Evolutionary conservation across 305 asterid species (phyloP).

Genomic region (Rubia peregrina): DNA sequence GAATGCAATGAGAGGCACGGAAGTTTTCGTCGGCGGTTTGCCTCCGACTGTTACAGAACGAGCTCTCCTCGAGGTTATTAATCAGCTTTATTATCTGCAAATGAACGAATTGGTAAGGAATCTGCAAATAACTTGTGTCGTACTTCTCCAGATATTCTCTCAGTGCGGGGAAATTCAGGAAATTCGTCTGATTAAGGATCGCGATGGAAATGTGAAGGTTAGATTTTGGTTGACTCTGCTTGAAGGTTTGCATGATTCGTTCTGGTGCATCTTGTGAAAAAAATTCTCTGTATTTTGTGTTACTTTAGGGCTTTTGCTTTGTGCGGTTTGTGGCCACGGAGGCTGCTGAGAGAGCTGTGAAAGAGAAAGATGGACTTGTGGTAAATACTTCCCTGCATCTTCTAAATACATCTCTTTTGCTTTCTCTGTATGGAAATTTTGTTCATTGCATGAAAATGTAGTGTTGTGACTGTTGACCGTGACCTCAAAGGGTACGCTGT

Average conservation of each 20-base stretch:
- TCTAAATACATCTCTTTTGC: neutral
- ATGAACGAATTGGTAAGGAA: neutral
- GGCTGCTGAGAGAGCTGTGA: slow-evolving; percentile 80
- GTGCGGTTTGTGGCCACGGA: slow-evolving; percentile 70
- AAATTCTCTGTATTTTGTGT: slow-evolving; percentile 12
- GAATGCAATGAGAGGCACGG: slow-evolving; percentile 45
- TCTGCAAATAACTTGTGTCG: slow-evolving; percentile 6
- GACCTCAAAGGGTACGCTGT: neutral
- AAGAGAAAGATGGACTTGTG: slow-evolving; percentile 60
- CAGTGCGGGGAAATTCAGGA: slow-evolving; percentile 66
- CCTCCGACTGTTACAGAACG: slow-evolving; percentile 49
- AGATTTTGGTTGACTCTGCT: slow-evolving; percentile 1
- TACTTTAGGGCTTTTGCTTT: slow-evolving; percentile 76
- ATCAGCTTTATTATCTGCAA: slow-evolving; percentile 6
- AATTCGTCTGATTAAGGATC: slow-evolving; percentile 63
- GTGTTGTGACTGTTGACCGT: neutral
- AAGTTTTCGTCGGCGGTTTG: slow-evolving; percentile 86
- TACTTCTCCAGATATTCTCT: slow-evolving; percentile 57
- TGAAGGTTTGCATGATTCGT: neutral
- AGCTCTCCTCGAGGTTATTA: slow-evolving; percentile 53
- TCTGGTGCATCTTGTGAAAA: neutral
- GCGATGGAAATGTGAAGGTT: slow-evolving; percentile 59
- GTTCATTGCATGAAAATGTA: neutral
- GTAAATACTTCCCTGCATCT: slow-evolving; percentile 32
- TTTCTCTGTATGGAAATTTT: slow-evolving; percentile 2